Evolutionary conservation across 2,329 filamentous ascomycete genomes (phyloP).

Genomic region (Colletotrichum paranaense): DNA sequence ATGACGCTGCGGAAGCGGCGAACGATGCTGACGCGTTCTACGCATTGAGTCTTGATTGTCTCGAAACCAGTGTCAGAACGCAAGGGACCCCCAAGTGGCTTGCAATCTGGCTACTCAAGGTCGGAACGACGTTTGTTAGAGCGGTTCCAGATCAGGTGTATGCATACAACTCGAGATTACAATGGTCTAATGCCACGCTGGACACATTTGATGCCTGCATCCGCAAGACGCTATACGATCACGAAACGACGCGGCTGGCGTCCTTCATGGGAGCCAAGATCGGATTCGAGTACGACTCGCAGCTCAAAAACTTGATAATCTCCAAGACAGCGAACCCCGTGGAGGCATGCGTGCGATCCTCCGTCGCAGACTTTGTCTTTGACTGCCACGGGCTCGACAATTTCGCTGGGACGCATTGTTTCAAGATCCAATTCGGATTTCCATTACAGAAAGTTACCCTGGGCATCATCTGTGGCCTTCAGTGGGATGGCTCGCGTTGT

Average conservation of each 20-base stretch:
- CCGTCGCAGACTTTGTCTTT: neutral
- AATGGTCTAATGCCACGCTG: neutral
- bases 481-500: neutral
- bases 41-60: neutral
- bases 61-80: slow-evolving; percentile 2
- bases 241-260: neutral
- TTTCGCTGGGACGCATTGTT: neutral
- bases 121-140: slow-evolving; percentile 1
- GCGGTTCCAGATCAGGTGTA: neutral
- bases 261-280: slow-evolving; percentile 8
- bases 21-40: neutral
- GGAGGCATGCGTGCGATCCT: neutral
- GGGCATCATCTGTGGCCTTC: neutral
- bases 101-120: slow-evolving; percentile 2
- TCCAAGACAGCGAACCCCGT: neutral
- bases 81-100: neutral
- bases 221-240: neutral
- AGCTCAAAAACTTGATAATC: neutral
- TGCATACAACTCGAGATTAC: neutral
- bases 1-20: neutral
- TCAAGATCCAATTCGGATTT: neutral
- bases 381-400: slow-evolving; percentile 1
- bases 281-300: neutral
- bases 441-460: neutral
- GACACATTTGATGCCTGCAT: neutral